A percentile compares a stretch with the other conserved stretches of the same genome.
Conservation (phyloP, 192 early-diverging fungal species). For the Backusella sp. region DNA sequence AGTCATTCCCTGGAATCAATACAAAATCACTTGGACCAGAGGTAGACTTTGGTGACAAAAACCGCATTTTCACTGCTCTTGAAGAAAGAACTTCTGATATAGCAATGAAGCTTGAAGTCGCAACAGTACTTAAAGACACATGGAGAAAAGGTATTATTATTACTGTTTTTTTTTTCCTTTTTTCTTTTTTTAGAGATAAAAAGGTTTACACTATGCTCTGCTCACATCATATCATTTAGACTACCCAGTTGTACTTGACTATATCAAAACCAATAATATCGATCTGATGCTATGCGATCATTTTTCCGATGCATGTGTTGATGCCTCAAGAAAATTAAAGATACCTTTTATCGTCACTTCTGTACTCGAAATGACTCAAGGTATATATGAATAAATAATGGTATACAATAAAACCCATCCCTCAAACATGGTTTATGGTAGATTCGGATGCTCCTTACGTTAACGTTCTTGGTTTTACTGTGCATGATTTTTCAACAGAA, state of each 20-base stretch:
- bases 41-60: not conserved
- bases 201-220: not conserved
- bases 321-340: not conserved
- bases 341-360: conserved; percentile 32
- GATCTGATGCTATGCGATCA: conserved; percentile 21
- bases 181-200: not conserved
- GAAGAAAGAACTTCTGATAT: not conserved
- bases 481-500: not conserved
- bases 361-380: not conserved
- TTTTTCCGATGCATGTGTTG: conserved; percentile 17
- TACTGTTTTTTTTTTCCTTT: too few species aligned
- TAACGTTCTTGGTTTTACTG: not conserved
- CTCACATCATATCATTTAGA: not conserved
- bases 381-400: not conserved
- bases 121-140: not conserved
- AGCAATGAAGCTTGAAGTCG: not conserved
- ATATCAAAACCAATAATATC: not conserved
- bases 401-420: not conserved
- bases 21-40: not conserved
- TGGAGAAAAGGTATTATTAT: not conserved
- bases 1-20: not conserved
- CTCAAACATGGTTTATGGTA: not conserved
- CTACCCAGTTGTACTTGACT: not conserved
- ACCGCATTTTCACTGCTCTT: not conserved
- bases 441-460: not conserved